These are phyloP conservation scores for Trichosporon faecale DNA, from an alignment of 1,284 basidiomycete genomes.

Conservation along the genomic window DNA sequence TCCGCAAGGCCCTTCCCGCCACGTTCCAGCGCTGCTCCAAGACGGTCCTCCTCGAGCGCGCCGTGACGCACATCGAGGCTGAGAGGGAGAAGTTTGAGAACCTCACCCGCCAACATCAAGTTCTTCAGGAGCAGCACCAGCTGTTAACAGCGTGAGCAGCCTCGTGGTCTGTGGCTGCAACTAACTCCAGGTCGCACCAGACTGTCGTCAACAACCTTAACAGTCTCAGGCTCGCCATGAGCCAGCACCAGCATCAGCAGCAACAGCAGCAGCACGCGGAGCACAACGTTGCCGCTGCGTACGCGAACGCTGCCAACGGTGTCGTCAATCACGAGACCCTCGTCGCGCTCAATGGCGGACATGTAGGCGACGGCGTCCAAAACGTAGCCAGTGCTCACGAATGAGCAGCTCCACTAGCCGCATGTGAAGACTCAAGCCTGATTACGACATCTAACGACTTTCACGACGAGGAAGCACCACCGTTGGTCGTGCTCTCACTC, in stretches of 20 bases:
- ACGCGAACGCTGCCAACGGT: neutral
- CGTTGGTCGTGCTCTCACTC: neutral
- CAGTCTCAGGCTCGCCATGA: neutral
- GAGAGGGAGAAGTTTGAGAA: slow-evolving; percentile 21
- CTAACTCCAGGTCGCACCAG: neutral
- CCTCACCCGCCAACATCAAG: neutral
- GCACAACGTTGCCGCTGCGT: neutral
- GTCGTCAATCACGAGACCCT: slow-evolving; percentile 5
- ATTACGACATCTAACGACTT: neutral
- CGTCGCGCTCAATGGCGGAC: neutral
- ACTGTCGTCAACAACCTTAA: neutral
- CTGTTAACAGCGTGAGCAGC: neutral
- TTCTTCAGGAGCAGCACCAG: slow-evolving; percentile 1
- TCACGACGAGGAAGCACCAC: neutral
- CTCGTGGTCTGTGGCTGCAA: neutral
- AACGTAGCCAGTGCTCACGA: neutral
- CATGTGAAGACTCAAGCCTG: neutral
- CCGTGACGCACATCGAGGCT: slow-evolving; percentile 54
- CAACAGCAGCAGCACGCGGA: neutral
- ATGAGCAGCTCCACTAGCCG: neutral
- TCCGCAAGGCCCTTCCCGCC: slow-evolving; percentile 77
- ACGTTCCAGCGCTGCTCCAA: slow-evolving; percentile 86
- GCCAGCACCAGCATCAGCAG: slow-evolving; percentile 1
- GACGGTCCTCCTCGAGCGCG: slow-evolving; percentile 76
- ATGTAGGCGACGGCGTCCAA: neutral